Percentiles rank a stretch among this genome's conserved stretches.
These are phyloP conservation scores for Coemansia sp. DNA, from an alignment of 192 early-diverging fungal genomes.

Conservation along the genomic window DNA sequence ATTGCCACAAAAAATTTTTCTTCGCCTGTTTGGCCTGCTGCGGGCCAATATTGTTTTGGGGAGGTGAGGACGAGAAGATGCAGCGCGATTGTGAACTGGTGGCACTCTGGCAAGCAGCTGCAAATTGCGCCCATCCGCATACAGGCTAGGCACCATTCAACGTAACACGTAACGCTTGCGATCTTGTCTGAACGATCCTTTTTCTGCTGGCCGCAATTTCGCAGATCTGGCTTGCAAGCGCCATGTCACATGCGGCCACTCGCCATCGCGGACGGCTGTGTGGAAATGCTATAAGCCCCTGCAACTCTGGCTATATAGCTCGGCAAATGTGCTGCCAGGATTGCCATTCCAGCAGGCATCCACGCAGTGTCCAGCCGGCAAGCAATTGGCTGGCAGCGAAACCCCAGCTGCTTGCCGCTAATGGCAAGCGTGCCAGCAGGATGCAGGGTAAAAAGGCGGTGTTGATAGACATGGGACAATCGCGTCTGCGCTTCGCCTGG, in stretches of 20 bases:
- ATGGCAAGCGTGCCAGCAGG: conserved; percentile 8
- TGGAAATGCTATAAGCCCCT: no score
- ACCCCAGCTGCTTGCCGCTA: not conserved
- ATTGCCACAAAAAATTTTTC: conserved; percentile 9
- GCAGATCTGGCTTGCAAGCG: no score
- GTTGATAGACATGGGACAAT: conserved; percentile 5
- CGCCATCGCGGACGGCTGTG: no score
- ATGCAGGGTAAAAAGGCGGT: conserved; percentile 10
- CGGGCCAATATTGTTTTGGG: no score
- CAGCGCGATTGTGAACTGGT: not conserved
- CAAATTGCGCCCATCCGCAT: conserved; percentile 1
- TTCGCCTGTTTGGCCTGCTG: no score
- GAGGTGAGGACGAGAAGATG: not conserved
- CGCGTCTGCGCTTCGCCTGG: conserved; percentile 8
- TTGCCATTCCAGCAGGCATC: conserved; percentile 2
- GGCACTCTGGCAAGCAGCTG: not conserved
- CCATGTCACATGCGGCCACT: no score
- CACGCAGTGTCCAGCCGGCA: conserved; percentile 4
- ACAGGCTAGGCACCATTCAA: not conserved
- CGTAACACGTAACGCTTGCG: conserved; percentile 6
- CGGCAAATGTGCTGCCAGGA: conserved; percentile 1
- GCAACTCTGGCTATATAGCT: not conserved
- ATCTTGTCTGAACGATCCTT: not conserved
- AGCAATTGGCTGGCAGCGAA: conserved; percentile 4
- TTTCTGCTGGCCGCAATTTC: no score